Base-by-base conservation (phyloP, 768 basidiomycete species). In the Phanerochaete sordida region DNA sequence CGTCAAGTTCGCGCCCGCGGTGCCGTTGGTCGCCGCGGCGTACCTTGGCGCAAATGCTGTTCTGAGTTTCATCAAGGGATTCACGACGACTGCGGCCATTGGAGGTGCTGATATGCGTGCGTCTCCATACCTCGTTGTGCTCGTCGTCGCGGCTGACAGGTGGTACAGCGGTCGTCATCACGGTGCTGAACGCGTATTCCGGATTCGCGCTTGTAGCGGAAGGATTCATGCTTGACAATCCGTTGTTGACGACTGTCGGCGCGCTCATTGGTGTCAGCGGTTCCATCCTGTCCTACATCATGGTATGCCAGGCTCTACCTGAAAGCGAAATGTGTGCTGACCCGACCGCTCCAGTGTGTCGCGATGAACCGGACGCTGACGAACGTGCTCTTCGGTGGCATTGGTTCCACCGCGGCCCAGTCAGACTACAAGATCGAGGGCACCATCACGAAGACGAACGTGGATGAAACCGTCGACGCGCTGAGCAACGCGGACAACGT, bases 71-170 rank as follows among this genome's bases (percentile, higher is more conserved):
- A 80, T 90, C 62, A 91, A 92, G 69, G 93, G 93, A 4, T 90
- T 80, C 72, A 95, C 93, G 0, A 91, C 90, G 1, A 93, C 92
- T 9, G 89, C 93, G 13, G 90, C 93, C n/a, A 91, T 95, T 62
- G 93, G 93, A 53, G 93, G 93, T 12, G 93, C 93, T 27, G 93
- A 95, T 69, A 95, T 95, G 93, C 93, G 91, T 93, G 66, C 58
- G 90, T 80, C 23, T 31, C 57, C 16, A 62, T 54, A 28, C 46
- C 49, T 2, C 21, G 24, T 44, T 1, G 21, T 7, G 39, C 4
- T 2, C 15, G 54, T 9, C n/a, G 16, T 35, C 5, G 19, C 8
- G 39, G 24, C 35, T 56, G 7, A 56, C 28, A 9, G 11, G 2
- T 35, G 53, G 37, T 44, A 21, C 65, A 93, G 91, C 93, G 54